A percentile compares a stretch with the other conserved stretches of the same genome.
These are phyloP conservation scores for apple (Malus domestica) DNA, from an alignment of 306 rosid species.

Conservation along the genomic window DNA sequence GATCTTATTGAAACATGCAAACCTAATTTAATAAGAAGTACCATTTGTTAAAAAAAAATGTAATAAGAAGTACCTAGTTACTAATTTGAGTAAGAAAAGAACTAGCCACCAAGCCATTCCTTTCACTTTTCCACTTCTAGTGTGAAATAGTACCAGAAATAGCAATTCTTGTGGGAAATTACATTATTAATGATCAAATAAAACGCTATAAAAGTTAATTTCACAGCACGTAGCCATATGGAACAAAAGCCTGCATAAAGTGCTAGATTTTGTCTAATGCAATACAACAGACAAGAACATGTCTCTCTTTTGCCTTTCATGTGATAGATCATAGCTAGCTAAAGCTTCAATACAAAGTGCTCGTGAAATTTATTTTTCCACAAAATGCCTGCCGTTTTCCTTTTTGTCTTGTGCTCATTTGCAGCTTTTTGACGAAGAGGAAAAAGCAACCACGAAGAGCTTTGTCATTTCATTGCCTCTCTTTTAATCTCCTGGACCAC, in stretches of 20 bases:
- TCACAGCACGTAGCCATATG: background rate
- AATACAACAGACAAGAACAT: slow-evolving; percentile 12
- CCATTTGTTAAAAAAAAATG: no score
- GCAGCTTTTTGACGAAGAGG: slow-evolving; percentile 30
- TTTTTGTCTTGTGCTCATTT: slow-evolving; percentile 22
- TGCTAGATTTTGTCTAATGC: slow-evolving; percentile 32
- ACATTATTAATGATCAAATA: background rate
- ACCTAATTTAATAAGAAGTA: background rate
- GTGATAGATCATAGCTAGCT: slow-evolving; percentile 23
- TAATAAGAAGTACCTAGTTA: background rate
- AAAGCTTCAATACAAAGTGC: slow-evolving; percentile 13
- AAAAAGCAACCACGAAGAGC: background rate
- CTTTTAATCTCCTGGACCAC: slow-evolving; percentile 22
- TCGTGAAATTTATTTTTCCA: slow-evolving; percentile 15
- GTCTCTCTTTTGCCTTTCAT: slow-evolving; percentile 21
- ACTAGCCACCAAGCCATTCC: background rate
- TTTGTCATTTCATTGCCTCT: slow-evolving; percentile 8
- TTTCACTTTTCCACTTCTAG: background rate
- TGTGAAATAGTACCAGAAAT: background rate
- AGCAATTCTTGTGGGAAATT: background rate
- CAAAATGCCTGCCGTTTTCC: slow-evolving; percentile 33
- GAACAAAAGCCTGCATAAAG: slow-evolving; percentile 10
- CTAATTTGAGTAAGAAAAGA: background rate
- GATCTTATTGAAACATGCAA: no score
- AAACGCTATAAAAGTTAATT: background rate